Conservation (phyloP, 129 eudicot species). For the Mikania micrantha region DNA sequence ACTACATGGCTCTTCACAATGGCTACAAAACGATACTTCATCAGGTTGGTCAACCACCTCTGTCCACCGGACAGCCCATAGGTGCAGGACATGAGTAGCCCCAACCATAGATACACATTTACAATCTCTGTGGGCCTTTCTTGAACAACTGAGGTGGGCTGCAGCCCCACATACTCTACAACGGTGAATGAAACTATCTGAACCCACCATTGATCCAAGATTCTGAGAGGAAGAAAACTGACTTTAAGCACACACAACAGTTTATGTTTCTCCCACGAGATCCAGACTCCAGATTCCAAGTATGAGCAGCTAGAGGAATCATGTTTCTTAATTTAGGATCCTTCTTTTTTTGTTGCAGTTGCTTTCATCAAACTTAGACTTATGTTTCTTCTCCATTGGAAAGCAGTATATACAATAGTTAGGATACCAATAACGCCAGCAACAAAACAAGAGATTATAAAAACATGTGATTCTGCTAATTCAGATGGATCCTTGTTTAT, state of each 20-base stretch:
- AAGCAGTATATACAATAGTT: slow-evolving; percentile 84
- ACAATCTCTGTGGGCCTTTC: slow-evolving; percentile 85
- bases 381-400: slow-evolving; percentile 97
- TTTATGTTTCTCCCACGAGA: slow-evolving; percentile 80
- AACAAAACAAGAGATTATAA: slow-evolving; percentile 70
- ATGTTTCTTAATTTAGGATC: slow-evolving; percentile 78
- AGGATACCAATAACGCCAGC: slow-evolving; percentile 87
- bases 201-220: slow-evolving; percentile 57
- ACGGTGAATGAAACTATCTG: slow-evolving; percentile 71
- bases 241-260: slow-evolving; percentile 94
- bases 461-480: slow-evolving; percentile 60
- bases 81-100: slow-evolving; percentile 63
- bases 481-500: slow-evolving; percentile 50
- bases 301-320: slow-evolving; percentile 68
- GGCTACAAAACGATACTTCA: slow-evolving; percentile 82
- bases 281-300: slow-evolving; percentile 76
- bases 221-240: slow-evolving; percentile 71
- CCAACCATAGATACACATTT: slow-evolving; percentile 86
- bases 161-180: slow-evolving; percentile 93
- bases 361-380: slow-evolving; percentile 91
- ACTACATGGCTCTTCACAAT: slow-evolving; percentile 96
- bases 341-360: slow-evolving; percentile 83
- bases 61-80: slow-evolving; percentile 94
- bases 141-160: slow-evolving; percentile 75
- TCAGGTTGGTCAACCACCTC: slow-evolving; percentile 87